Conservation (phyloP, 441 rosid species). For the Jatropha multifida region DNA sequence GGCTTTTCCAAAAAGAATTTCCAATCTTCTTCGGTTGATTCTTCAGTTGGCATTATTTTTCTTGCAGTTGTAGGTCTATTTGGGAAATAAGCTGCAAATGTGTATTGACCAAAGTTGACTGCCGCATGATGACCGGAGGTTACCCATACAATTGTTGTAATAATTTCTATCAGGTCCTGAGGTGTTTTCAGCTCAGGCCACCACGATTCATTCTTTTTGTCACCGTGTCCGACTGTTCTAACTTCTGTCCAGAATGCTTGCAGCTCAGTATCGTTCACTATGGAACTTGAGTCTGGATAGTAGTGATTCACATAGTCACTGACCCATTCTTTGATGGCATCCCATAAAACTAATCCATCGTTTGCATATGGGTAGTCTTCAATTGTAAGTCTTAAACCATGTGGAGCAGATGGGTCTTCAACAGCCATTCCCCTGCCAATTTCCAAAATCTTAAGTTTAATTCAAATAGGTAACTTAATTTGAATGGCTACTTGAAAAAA, state of each 20-base stretch:
- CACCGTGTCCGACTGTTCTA: conserved; percentile 45
- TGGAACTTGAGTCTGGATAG: conserved; percentile 33
- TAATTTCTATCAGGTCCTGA: conserved; percentile 38
- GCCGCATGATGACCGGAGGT: conserved; percentile 57
- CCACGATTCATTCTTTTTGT: conserved; percentile 48
- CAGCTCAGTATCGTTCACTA: conserved; percentile 40
- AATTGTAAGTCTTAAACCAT: conserved; percentile 53
- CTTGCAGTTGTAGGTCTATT: conserved; percentile 64
- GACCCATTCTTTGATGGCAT: conserved; percentile 50
- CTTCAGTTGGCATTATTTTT: conserved; percentile 51
- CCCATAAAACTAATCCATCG: conserved; percentile 59
- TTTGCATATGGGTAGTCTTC: conserved; percentile 66
- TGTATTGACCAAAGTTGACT: conserved; percentile 68
- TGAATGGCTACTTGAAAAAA: no score
- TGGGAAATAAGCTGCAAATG: conserved; percentile 68
- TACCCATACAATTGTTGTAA: conserved; percentile 61
- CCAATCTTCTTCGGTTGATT: conserved; percentile 37
- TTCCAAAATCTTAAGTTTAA: neutral
- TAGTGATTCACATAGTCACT: conserved; percentile 58
- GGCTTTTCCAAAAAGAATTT: conserved; percentile 41
- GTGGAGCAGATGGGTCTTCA: conserved; percentile 48
- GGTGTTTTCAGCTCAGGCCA: conserved; percentile 55
- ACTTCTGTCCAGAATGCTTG: conserved; percentile 59
- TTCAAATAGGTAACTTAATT: no score
- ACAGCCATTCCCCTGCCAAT: conserved; percentile 56